Evolutionary conservation across 2,329 filamentous ascomycete genomes (phyloP).

Genomic region (Kalaharituber pfeilii): DNA sequence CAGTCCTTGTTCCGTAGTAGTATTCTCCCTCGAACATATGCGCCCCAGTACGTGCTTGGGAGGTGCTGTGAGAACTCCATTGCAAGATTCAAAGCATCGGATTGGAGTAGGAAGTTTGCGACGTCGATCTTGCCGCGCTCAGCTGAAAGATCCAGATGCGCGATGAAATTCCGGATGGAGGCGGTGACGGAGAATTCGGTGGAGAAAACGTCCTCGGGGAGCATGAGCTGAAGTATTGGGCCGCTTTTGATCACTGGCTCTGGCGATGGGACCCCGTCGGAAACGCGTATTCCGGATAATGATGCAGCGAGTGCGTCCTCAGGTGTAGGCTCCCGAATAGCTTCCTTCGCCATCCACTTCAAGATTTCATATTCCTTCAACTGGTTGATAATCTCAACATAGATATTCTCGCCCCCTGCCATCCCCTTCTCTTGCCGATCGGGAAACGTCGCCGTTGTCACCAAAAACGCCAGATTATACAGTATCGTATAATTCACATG

Average conservation of each 20-base stretch:
- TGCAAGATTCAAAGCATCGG: slow-evolving; percentile 32
- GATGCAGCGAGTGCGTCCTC: slow-evolving; percentile 16
- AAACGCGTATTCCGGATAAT: slow-evolving; percentile 13
- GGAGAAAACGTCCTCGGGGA: slow-evolving; percentile 45
- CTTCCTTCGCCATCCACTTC: slow-evolving; percentile 46
- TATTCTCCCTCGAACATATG: slow-evolving; percentile 71
- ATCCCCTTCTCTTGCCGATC: slow-evolving; percentile 35
- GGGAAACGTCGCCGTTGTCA: slow-evolving; percentile 63
- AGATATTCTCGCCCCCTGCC: slow-evolving; percentile 49
- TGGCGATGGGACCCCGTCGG: slow-evolving; percentile 5
- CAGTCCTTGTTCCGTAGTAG: slow-evolving; percentile 57
- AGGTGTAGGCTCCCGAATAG: slow-evolving; percentile 29
- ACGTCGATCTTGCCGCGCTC: slow-evolving; percentile 28
- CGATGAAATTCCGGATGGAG: slow-evolving; percentile 26
- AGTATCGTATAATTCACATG: slow-evolving; percentile 55
- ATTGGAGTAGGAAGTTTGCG: slow-evolving; percentile 30
- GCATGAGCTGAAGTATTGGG: slow-evolving; percentile 21
- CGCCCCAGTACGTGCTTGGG: slow-evolving; percentile 40
- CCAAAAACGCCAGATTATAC: slow-evolving; percentile 63
- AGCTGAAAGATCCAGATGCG: slow-evolving; percentile 19
- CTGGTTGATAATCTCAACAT: slow-evolving; percentile 49
- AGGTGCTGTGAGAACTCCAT: slow-evolving; percentile 50
- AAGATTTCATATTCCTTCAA: slow-evolving; percentile 60
- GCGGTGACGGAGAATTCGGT: slow-evolving; percentile 35
- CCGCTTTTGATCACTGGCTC: slow-evolving; percentile 15